phyloP scores from a whole-genome alignment of 2,329 filamentous ascomycete genomes.

The Fusarium sp. region DNA sequence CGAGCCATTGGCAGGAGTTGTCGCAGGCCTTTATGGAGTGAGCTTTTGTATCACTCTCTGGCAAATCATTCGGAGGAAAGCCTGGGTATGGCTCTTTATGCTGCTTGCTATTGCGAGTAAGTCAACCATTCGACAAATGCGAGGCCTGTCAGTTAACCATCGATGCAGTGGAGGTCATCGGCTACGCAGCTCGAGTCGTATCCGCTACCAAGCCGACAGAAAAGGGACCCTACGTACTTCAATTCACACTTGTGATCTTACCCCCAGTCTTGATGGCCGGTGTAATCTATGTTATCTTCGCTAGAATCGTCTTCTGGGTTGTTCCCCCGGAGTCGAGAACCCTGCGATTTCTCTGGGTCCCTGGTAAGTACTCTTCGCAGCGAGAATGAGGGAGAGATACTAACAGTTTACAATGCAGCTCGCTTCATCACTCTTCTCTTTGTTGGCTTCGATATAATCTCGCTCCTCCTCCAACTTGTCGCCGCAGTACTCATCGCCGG shows the following conservation, averaged over 20 bases:
- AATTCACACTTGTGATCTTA: slow-evolving; percentile 37
- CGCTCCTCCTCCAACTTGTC: slow-evolving; percentile 51
- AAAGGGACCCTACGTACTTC: slow-evolving; percentile 30
- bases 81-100: slow-evolving; percentile 38
- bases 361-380: slow-evolving; percentile 4
- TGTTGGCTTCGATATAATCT: slow-evolving; percentile 52
- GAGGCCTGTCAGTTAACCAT: not conserved
- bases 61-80: slow-evolving; percentile 28
- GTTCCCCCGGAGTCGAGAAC: slow-evolving; percentile 33
- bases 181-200: slow-evolving; percentile 26
- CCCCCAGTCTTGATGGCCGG: slow-evolving; percentile 40
- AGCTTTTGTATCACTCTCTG: slow-evolving; percentile 27
- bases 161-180: slow-evolving; percentile 20
- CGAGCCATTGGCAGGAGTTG: slow-evolving; percentile 22
- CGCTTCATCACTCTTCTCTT: slow-evolving; percentile 51
- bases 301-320: slow-evolving; percentile 37
- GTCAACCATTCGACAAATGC: accelerated
- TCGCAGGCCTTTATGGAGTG: slow-evolving; percentile 29
- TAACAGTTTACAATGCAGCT: not conserved
- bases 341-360: slow-evolving; percentile 33
- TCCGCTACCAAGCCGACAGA: slow-evolving; percentile 26
- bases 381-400: accelerated
- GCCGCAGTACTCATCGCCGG: slow-evolving; percentile 54
- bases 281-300: slow-evolving; percentile 41
- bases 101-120: slow-evolving; percentile 28